Conservation (phyloP, 2,329 filamentous ascomycete species). For the Phialophora verrucosa region DNA sequence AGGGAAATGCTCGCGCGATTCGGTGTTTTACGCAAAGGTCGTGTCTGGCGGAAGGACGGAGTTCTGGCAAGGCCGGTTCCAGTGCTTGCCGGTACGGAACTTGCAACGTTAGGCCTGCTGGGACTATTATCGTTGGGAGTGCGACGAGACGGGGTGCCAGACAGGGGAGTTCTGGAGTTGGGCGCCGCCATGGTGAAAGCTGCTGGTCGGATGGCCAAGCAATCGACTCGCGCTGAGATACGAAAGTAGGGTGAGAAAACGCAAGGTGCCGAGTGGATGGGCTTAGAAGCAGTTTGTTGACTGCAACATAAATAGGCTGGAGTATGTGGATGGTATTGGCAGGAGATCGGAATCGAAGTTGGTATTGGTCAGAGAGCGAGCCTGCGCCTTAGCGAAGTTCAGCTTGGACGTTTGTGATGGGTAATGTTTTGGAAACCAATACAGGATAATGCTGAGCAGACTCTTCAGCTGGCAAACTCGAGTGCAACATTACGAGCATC, state of each 20-base stretch:
- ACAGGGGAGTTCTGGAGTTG: constrained; percentile 33
- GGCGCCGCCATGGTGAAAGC: constrained; percentile 35
- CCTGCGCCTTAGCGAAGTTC: constrained; percentile 28
- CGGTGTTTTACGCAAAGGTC: constrained; percentile 45
- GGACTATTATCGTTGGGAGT: constrained; percentile 37
- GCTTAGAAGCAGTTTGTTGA: constrained; percentile 11
- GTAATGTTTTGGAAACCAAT: constrained; percentile 16
- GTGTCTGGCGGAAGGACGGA: constrained; percentile 50
- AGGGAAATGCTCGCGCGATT: constrained; percentile 42
- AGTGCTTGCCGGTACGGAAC: constrained; percentile 31
- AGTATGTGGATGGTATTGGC: constrained; percentile 19
- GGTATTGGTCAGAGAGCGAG: constrained; percentile 31
- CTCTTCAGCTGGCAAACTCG: constrained; percentile 4
- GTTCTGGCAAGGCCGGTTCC: constrained; percentile 73
- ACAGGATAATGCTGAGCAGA: constrained; percentile 1
- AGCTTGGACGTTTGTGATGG: constrained; percentile 14
- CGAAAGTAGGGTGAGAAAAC: constrained; percentile 5
- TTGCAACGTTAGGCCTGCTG: constrained; percentile 26
- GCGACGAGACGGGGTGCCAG: constrained; percentile 39
- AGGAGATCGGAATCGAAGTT: constrained; percentile 21
- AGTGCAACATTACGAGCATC: not conserved
- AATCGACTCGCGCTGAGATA: constrained; percentile 12
- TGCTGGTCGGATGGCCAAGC: constrained; percentile 7
- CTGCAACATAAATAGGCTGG: constrained; percentile 27
- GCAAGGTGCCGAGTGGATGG: constrained; percentile 5